A percentile compares a stretch with the other conserved stretches of the same genome.
Evolutionary conservation across 345 rosid genomes (phyloP).

Genomic region (Xanthoceras sorbifolium): DNA sequence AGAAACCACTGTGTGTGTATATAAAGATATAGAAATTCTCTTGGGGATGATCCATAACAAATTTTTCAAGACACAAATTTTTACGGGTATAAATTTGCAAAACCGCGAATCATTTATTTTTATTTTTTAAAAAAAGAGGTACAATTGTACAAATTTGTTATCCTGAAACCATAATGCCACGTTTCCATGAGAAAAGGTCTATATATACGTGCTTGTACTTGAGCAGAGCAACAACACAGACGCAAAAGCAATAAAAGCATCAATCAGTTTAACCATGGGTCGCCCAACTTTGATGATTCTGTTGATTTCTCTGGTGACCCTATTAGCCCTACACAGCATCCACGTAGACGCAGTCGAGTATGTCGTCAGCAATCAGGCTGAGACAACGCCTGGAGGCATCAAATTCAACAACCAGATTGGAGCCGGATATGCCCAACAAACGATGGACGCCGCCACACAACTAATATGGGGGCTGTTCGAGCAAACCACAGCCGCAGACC

Average conservation of each 20-base stretch:
- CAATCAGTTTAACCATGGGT: neutral
- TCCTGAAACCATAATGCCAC: too few species aligned
- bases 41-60: too few species aligned
- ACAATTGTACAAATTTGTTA: too few species aligned
- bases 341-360: slow-evolving; percentile 22
- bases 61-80: too few species aligned
- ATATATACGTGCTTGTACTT: neutral
- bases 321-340: neutral
- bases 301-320: neutral
- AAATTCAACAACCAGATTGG: slow-evolving; percentile 22
- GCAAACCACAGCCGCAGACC: slow-evolving; percentile 17
- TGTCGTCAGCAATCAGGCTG: slow-evolving; percentile 8
- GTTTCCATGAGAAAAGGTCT: neutral
- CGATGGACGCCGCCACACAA: slow-evolving; percentile 13
- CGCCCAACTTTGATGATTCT: neutral
- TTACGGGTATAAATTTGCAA: too few species aligned
- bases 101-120: too few species aligned
- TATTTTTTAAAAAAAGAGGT: too few species aligned
- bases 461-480: slow-evolving; percentile 26
- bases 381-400: slow-evolving; percentile 21
- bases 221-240: neutral
- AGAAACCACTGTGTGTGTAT: too few species aligned
- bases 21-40: too few species aligned
- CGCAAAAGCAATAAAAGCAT: neutral
- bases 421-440: slow-evolving; percentile 8